Evolutionary conservation across 208 protist species (phyloP), one percentile per base, ranked within the genome.

Genomic region (Polymyxa betae): DNA sequence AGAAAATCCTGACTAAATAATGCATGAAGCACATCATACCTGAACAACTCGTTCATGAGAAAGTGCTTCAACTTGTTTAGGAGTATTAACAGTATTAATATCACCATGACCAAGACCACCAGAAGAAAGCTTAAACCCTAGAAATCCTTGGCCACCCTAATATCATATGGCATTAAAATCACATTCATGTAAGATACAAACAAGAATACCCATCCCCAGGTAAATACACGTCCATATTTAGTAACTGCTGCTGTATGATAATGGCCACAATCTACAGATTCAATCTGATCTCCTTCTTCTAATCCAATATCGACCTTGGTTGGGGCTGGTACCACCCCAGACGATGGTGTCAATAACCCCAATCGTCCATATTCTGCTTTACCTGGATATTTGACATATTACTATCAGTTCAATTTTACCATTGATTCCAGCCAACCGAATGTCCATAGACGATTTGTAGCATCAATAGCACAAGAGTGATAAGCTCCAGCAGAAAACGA

Each of bases 341-440:
- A 38, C 12, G 72, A 40, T n/a, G 5, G 72, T 35, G 10, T 12
- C n/a, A n/a, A n/a, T 20, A 43, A 38, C 5, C 72, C 72, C n/a
- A 82, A n/a, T 20, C 72, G 72, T 20, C 72, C 72, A 43, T 82
- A 82, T 38, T 82, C 72, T 5, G 72, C 72, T 82, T 82, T 82
- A 43, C 49, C 49, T 60, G 49, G 24, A 60, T 24, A 60, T 60
- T 60, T 29, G 5, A 5, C 49, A 60, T 29, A 60, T 29, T 29
- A 29, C 5, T 60, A 60, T 60, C 49, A 60, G 49, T 60, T 29
- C 49, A 24, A 60, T 60, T 60, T 5, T 60, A 29, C 49, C 49
- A 60, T 60, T 60, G 5, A 24, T 60, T 24, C 5, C 49, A 60
- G 24, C 24, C 49, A 24, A 60, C 72, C 72, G n/a, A 82, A 82